Evolutionary conservation across 2,329 filamentous ascomycete species (phyloP).

Genomic region (Mariannaea sp.): DNA sequence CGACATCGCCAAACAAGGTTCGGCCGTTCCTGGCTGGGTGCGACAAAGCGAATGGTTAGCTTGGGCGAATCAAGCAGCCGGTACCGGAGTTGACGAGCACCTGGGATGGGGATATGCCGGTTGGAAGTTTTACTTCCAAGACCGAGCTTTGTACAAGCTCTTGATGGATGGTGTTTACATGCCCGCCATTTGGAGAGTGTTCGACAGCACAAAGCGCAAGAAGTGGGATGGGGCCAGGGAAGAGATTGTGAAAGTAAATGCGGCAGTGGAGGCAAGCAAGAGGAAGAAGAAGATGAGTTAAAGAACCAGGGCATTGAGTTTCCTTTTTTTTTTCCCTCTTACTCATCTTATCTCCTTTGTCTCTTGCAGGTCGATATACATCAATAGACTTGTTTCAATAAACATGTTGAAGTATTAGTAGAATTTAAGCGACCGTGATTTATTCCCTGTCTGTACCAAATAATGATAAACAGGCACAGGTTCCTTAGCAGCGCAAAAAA

Average conservation of each 20-base stretch:
- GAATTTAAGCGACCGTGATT: too few species aligned
- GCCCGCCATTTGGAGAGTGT: conserved; percentile 48
- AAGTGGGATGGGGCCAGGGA: conserved; percentile 47
- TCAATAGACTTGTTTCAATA: too few species aligned
- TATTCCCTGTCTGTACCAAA: too few species aligned
- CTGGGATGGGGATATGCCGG: conserved; percentile 48
- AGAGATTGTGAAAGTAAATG: conserved; percentile 42
- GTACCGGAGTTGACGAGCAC: conserved; percentile 46
- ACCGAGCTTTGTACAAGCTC: conserved; percentile 45
- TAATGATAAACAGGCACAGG: too few species aligned
- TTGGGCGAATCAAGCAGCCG: conserved; percentile 50
- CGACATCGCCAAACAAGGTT: conserved; percentile 35
- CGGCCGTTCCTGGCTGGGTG: conserved; percentile 37
- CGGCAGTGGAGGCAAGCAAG: conserved; percentile 21
- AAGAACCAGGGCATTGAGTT: neutral
- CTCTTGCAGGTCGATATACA: too few species aligned
- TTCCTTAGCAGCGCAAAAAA: too few species aligned
- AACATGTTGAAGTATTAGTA: too few species aligned
- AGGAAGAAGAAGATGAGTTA: conserved; percentile 22
- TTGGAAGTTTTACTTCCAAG: conserved; percentile 49
- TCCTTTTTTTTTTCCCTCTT: too few species aligned
- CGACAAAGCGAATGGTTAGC: conserved; percentile 43
- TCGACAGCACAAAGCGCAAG: conserved; percentile 47
- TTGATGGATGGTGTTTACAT: conserved; percentile 47
- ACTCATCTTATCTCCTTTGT: too few species aligned